phyloP scores from a whole-genome alignment of 2,329 filamentous ascomycete genomes.

The Trichoderma lentiforme region DNA sequence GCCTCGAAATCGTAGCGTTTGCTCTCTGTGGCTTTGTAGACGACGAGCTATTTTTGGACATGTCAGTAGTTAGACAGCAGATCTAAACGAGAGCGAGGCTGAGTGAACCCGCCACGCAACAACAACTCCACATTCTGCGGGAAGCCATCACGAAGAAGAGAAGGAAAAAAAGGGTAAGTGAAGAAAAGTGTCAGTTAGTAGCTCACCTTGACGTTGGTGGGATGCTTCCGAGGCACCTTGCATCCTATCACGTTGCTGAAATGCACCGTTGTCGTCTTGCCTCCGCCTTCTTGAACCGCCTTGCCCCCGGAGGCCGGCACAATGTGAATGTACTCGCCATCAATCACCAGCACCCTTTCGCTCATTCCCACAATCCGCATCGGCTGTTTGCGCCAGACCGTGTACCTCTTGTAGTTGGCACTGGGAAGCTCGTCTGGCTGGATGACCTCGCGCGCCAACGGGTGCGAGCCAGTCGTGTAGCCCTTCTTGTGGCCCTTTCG shows the following conservation, averaged over 20 bases:
- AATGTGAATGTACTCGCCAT: constrained; percentile 84
- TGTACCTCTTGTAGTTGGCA: constrained; percentile 69
- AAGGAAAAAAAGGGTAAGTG: background rate
- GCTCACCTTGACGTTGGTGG: constrained; percentile 72
- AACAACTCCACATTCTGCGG: background rate
- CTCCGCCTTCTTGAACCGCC: constrained; percentile 58
- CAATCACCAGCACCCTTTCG: constrained; percentile 73
- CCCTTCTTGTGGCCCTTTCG: constrained; percentile 53
- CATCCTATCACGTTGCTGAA: constrained; percentile 80
- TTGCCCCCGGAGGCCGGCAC: constrained; percentile 69
- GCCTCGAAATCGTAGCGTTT: constrained; percentile 86
- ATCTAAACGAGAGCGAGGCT: background rate
- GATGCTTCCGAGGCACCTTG: constrained; percentile 76
- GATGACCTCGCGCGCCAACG: constrained; percentile 61
- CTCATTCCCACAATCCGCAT: constrained; percentile 76
- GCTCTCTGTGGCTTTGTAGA: constrained; percentile 71
- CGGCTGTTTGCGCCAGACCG: constrained; percentile 76
- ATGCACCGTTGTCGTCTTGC: constrained; percentile 76
- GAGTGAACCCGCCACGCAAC: background rate
- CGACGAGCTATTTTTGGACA: constrained; percentile 51
- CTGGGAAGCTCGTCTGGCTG: constrained; percentile 57
- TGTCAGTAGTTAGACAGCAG: background rate
- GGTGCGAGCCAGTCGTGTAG: constrained; percentile 57
- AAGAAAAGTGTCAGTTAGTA: background rate
- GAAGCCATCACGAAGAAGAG: background rate